Evolutionary conservation across 768 basidiomycete species (phyloP).

Genomic region (Mycena galericulata): DNA sequence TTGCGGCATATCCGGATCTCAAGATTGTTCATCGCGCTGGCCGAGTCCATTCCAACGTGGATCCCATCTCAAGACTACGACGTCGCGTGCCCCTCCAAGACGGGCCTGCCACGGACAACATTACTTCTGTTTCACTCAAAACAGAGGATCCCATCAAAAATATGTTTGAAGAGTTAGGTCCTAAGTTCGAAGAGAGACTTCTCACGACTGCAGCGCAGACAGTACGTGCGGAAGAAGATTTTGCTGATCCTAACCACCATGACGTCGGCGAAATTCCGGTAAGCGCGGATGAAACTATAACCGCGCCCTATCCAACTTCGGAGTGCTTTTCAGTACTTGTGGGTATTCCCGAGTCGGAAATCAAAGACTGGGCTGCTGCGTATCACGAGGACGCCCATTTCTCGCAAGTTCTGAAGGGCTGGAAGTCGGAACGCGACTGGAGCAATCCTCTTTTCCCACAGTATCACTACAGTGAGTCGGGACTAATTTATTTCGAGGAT

Average conservation of each 20-base stretch:
- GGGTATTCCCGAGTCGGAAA: neutral
- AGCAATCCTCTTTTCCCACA: constrained; percentile 12
- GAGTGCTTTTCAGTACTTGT: neutral
- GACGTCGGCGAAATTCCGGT: neutral
- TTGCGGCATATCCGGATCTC: constrained; percentile 44
- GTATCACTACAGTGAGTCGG: constrained; percentile 24
- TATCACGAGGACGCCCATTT: constrained; percentile 3
- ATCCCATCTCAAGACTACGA: constrained; percentile 36
- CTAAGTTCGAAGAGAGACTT: constrained; percentile 41
- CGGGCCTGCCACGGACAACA: constrained; percentile 30
- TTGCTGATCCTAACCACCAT: neutral
- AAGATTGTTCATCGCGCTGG: constrained; percentile 48
- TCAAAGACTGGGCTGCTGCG: constrained; percentile 1
- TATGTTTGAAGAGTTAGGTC: constrained; percentile 41
- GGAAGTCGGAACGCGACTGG: constrained; percentile 6
- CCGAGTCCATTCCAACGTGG: constrained; percentile 47
- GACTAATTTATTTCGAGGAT: constrained; percentile 42
- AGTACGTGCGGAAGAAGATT: constrained; percentile 19
- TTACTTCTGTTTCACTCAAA: neutral
- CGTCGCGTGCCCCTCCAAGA: constrained; percentile 30
- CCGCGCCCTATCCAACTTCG: neutral
- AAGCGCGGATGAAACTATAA: neutral
- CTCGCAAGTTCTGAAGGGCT: neutral
- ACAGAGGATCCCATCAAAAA: constrained; percentile 39
- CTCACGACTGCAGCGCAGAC: constrained; percentile 31